Percentiles rank a stretch among this genome's conserved stretches.
phyloP scores from a whole-genome alignment of 345 rosid genomes.

The Alliaria petiolata region DNA sequence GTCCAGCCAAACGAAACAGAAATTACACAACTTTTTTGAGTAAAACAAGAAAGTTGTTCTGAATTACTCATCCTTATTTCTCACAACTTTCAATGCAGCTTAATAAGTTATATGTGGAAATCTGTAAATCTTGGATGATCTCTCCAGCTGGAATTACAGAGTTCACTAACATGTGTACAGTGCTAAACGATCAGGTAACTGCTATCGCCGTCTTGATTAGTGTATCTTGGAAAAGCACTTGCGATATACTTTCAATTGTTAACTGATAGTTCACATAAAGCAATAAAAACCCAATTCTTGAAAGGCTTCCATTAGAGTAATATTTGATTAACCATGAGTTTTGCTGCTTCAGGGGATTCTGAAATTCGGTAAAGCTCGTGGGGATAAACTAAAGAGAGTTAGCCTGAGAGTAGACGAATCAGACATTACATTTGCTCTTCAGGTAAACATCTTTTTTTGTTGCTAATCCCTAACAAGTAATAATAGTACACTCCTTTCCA shows the following conservation, averaged over 20 bases:
- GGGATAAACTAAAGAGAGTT: slow-evolving; percentile 57
- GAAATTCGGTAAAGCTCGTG: slow-evolving; percentile 64
- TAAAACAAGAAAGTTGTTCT: background rate
- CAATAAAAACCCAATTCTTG: background rate
- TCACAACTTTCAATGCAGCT: slow-evolving; percentile 46
- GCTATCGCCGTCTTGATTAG: background rate
- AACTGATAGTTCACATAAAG: background rate
- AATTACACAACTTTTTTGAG: background rate
- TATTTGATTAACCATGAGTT: background rate
- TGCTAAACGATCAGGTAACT: slow-evolving; percentile 78
- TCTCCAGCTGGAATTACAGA: slow-evolving; percentile 71
- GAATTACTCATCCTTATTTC: background rate
- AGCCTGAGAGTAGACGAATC: slow-evolving; percentile 64
- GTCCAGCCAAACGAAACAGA: background rate
- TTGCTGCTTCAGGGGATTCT: slow-evolving; percentile 54
- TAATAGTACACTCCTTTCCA: background rate
- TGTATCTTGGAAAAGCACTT: slow-evolving; percentile 2
- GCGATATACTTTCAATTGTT: slow-evolving; percentile 34
- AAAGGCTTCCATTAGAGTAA: background rate
- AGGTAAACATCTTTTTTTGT: slow-evolving; percentile 35
- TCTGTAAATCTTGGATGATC: slow-evolving; percentile 65
- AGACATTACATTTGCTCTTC: slow-evolving; percentile 71
- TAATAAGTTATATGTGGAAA: slow-evolving; percentile 54
- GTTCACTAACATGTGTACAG: slow-evolving; percentile 68
- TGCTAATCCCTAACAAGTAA: background rate